phyloP scores from a whole-genome alignment of 257 asterid species.

The Rhazya stricta region DNA sequence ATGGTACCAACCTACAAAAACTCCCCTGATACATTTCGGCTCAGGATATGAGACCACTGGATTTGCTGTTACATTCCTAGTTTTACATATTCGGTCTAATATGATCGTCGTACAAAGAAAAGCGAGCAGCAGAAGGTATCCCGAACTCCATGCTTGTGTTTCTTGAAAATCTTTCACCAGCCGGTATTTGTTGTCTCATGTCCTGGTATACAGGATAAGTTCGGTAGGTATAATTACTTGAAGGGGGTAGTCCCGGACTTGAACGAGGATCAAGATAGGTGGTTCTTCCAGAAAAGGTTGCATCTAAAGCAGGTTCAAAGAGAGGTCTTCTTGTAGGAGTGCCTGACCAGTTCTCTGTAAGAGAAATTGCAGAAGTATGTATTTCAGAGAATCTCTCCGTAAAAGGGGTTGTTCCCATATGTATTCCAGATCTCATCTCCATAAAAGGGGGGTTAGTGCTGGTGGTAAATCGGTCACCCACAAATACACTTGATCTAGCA shows the following conservation, averaged over 20 bases:
- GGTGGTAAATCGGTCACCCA: constrained; percentile 18
- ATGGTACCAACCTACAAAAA: constrained; percentile 2
- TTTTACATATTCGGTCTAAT: constrained; percentile 39
- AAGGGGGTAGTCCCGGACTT: constrained; percentile 22
- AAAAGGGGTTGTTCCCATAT: constrained; percentile 24
- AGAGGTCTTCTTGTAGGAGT: constrained; percentile 25
- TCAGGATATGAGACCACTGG: neutral
- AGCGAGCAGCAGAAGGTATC: constrained; percentile 38
- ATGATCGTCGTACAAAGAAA: constrained; percentile 35
- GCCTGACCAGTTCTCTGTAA: constrained; percentile 21
- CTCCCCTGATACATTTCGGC: neutral
- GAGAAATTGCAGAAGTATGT: constrained; percentile 29
- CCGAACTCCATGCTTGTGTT: constrained; percentile 31
- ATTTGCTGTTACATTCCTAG: constrained; percentile 20
- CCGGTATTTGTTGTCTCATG: constrained; percentile 26
- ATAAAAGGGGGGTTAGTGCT: constrained; percentile 21
- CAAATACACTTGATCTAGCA: constrained; percentile 25
- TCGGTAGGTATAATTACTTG: constrained; percentile 20
- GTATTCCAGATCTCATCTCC: constrained; percentile 23
- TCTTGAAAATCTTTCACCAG: constrained; percentile 34
- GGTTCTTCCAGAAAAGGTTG: constrained; percentile 19
- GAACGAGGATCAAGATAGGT: constrained; percentile 28
- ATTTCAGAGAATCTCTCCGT: constrained; percentile 21
- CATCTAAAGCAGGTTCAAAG: constrained; percentile 24
- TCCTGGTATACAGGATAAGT: constrained; percentile 34